Conservation (phyloP, 2,329 filamentous ascomycete genomes). For the Pyricularia grisea region DNA sequence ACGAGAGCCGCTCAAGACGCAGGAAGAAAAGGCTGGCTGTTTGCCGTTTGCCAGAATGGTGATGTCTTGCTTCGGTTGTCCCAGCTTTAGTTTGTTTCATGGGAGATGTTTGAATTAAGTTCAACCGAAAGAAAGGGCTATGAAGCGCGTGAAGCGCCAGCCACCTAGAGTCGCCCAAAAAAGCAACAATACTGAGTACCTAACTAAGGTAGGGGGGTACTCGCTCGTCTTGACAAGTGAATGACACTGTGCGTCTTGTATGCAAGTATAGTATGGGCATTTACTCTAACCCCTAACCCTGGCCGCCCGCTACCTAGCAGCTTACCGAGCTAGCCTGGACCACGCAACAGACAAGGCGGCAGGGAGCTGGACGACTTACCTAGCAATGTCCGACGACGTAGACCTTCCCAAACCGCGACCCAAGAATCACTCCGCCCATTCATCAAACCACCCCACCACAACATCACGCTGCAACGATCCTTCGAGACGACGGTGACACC, state of each 20-base stretch:
- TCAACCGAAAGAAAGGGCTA: neutral
- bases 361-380: neutral
- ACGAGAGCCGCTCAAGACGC: neutral
- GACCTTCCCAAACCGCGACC: neutral
- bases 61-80: neutral
- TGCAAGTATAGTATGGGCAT: neutral
- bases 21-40: neutral
- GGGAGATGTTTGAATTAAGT: neutral
- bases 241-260: neutral
- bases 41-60: neutral
- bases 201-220: too few species aligned
- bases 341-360: neutral
- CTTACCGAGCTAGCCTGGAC: neutral
- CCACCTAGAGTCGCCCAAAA: neutral
- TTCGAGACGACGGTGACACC: neutral
- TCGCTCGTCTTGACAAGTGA: neutral
- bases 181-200: too few species aligned
- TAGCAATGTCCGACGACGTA: neutral
- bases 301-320: neutral
- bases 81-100: neutral
- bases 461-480: neutral
- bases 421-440: conserved; percentile 6
- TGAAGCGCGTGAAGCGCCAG: neutral
- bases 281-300: neutral
- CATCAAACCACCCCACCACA: neutral